phyloP scores from a whole-genome alignment of 345 rosid genomes.

The Litchi chinensis region DNA sequence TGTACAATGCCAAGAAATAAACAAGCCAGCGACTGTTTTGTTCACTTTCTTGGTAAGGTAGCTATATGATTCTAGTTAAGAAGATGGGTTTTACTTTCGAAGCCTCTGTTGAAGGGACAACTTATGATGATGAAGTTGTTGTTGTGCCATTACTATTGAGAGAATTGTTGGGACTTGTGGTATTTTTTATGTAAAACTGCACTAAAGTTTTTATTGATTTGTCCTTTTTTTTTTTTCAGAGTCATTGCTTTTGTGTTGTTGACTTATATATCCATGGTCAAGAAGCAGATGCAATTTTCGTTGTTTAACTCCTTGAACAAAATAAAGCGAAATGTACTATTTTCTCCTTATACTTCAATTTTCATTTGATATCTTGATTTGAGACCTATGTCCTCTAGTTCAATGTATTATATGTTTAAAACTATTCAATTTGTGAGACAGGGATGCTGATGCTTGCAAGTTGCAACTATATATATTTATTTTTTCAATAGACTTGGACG shows the following conservation, averaged over 20 bases:
- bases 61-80: neutral
- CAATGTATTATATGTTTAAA: too few species aligned
- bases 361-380: too few species aligned
- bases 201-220: too few species aligned
- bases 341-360: too few species aligned
- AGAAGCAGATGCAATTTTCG: neutral
- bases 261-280: neutral
- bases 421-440: neutral
- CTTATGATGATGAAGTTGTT: neutral
- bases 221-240: neutral
- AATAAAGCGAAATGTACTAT: too few species aligned
- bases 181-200: neutral
- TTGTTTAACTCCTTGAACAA: neutral
- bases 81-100: neutral
- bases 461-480: too few species aligned
- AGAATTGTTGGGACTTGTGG: neutral
- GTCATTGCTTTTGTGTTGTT: neutral
- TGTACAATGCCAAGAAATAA: conserved; percentile 48
- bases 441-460: neutral
- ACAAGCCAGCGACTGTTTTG: neutral
- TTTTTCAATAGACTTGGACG: too few species aligned
- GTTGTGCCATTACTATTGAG: neutral
- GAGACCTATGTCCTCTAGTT: neutral
- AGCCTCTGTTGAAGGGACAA: neutral
- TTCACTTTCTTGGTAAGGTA: neutral